Conservation (phyloP, 1,139 yeast species). For the Arxiozyma heterogenica region DNA sequence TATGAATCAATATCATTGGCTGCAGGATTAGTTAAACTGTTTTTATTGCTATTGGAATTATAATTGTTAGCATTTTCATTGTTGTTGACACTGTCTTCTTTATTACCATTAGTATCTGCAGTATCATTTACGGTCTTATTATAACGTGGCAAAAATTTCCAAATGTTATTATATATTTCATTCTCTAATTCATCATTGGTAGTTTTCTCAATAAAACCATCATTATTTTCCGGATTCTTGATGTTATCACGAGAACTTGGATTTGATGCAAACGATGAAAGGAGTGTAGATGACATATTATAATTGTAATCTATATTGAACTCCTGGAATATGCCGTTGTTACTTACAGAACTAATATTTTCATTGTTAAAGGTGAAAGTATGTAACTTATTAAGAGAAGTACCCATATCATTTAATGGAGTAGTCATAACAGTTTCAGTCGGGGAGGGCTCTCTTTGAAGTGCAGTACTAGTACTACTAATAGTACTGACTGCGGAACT, state of each 20-base stretch:
- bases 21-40: background rate
- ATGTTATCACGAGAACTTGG: background rate
- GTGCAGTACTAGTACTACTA: background rate
- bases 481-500: background rate
- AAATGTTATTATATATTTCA: constrained; percentile 9
- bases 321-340: background rate
- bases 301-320: constrained; percentile 1
- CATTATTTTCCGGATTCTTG: background rate
- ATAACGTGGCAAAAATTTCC: constrained; percentile 12
- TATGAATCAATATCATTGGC: constrained; percentile 5
- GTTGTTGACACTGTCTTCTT: background rate
- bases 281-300: constrained; percentile 1
- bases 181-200: constrained; percentile 7
- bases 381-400: constrained; percentile 1
- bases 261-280: background rate
- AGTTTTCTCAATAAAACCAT: constrained; percentile 1
- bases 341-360: background rate
- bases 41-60: background rate
- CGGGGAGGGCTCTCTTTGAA: background rate
- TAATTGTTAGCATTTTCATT: background rate
- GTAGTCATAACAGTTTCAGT: constrained; percentile 1
- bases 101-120: background rate
- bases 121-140: constrained; percentile 1
- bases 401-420: background rate
- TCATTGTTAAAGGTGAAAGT: background rate